These are phyloP conservation scores for Gossypium bickii DNA, from an alignment of 345 rosid species.

Conservation along the genomic window DNA sequence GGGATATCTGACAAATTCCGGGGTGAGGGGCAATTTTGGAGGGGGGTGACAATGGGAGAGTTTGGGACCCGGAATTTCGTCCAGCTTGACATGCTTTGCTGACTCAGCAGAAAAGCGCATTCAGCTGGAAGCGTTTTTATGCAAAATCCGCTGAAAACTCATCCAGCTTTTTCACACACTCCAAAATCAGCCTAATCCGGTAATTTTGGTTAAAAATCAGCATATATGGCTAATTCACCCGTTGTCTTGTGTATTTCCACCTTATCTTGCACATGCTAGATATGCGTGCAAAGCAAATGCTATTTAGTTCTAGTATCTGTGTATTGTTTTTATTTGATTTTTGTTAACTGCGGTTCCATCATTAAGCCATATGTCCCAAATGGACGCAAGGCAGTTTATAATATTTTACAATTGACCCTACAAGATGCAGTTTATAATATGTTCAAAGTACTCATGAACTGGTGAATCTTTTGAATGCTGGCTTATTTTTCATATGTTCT, in stretches of 20 bases:
- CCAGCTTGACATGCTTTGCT: no score
- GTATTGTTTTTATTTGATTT: not conserved
- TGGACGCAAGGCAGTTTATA: not conserved
- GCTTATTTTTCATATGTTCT: conserved; percentile 1
- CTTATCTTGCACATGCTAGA: not conserved
- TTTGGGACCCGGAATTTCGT: no score
- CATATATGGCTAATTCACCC: no score
- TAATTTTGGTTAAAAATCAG: no score
- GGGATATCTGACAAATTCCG: no score
- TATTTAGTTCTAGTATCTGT: not conserved
- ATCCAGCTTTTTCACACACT: no score
- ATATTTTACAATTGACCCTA: not conserved
- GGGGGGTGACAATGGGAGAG: no score
- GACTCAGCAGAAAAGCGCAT: no score
- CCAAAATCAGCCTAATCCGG: no score
- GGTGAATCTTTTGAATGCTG: not conserved
- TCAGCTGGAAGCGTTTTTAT: no score
- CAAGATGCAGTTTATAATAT: not conserved
- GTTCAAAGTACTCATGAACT: not conserved
- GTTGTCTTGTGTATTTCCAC: not conserved
- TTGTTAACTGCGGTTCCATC: not conserved
- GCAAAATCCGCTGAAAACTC: no score
- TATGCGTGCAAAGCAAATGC: not conserved
- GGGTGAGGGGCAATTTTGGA: no score
- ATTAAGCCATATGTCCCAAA: not conserved